Base-by-base conservation (phyloP, 2,329 filamentous ascomycete species). In the Apiospora kogelbergensis region DNA sequence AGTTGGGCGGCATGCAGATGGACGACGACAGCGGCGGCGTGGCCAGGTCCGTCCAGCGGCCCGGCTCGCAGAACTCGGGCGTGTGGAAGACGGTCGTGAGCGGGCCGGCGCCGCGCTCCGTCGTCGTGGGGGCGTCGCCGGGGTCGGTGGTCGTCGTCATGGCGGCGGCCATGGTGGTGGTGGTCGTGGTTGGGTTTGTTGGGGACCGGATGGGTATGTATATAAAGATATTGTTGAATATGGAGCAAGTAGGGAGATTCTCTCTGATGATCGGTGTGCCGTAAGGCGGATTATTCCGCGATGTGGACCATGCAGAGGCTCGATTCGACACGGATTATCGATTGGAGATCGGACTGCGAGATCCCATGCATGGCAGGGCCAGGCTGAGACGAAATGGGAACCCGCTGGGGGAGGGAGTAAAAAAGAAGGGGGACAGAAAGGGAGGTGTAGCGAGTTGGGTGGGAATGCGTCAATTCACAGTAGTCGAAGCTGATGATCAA, bases 41-140 rank as follows among this genome's bases (percentile, higher is more conserved):
- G 40, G 40, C 63, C 22, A 44, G 20, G 6, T 41, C 42, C 20
- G 40, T 44, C 63, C 63, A 65, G 11, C 63, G 42, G 3, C 10
- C 13, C 6, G 40, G 17, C 22, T 26, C 40, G 26, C 63, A 65
- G 63, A 44, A 65, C 22, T 65, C 63, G 63, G 63, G 63, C 1
- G 42, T 42, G 40, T 65, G 40, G 40, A 65, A 65, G 40, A 65
- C 63, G 22, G 63, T 65, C 40, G 63, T 65, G 40, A 65, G 26
- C 4, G 63, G 63, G 13, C 63, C 63, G 63, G 63, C 63, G 40
- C 63, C 63, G 33, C 60, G 60, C 40, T 40, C 6, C 6, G 13
- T 20, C 5, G 40, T 30, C 22, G 63, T 30, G 11, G 63, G 22
- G 20, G 6, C 15, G 48, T 15, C 33, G 6, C 48, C 26, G 48